phyloP scores from a whole-genome alignment of 2,329 filamentous ascomycete species.

The Neospermospora avenae region DNA sequence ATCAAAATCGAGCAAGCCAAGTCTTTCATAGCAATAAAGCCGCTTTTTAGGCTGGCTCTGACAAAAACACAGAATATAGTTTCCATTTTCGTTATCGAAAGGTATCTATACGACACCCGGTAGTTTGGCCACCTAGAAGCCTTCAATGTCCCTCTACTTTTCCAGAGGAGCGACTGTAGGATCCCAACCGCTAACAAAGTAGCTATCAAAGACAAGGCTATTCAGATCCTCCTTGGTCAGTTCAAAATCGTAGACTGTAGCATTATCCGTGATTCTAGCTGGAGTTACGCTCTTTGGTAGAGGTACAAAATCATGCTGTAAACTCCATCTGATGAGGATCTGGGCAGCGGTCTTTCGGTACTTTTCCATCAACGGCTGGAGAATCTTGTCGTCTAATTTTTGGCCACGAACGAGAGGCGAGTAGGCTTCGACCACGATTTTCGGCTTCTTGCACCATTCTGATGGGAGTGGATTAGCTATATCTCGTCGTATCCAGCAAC shows the following conservation, averaged over 20 bases:
- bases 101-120: too few species aligned
- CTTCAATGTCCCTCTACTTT: constrained; percentile 29
- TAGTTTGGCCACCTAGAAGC: background rate
- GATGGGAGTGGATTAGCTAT: background rate
- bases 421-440: constrained; percentile 62
- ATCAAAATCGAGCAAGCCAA: too few species aligned
- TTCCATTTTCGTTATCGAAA: too few species aligned
- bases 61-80: too few species aligned
- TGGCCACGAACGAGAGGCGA: constrained; percentile 62
- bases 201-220: constrained; percentile 48
- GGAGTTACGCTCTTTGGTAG: constrained; percentile 72
- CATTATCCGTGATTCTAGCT: constrained; percentile 63
- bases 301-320: constrained; percentile 74
- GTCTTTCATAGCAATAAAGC: too few species aligned
- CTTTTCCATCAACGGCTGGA: constrained; percentile 65
- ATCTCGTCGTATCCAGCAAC: too few species aligned
- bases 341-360: constrained; percentile 73
- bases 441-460: constrained; percentile 66
- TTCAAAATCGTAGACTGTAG: constrained; percentile 53
- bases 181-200: constrained; percentile 55
- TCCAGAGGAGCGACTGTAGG: constrained; percentile 49
- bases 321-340: constrained; percentile 73
- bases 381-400: constrained; percentile 65
- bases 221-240: constrained; percentile 51
- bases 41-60: too few species aligned